Base-by-base conservation (phyloP, 2,329 filamentous ascomycete genomes). In the Pestalotiopsis fici region DNA sequence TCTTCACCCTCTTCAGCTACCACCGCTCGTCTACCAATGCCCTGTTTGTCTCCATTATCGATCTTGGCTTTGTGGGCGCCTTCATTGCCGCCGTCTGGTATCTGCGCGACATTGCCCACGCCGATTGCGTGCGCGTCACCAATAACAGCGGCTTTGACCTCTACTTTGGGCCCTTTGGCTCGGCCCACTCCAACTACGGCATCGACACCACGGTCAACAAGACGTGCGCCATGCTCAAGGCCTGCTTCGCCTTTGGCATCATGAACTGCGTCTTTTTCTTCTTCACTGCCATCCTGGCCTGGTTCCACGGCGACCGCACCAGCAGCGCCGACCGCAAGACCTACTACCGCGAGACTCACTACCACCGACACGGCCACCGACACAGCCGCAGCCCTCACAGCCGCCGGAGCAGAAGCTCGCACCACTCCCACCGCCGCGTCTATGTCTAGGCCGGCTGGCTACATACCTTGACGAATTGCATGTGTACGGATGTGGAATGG, bases 141-240 rank as follows among this genome's bases (percentile, higher is more conserved):
- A 74, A 75, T 3, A 82, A 81, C 64, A 80, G 82, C 60, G 75
- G 80, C 25, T 89, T 89, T 78, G 86, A 86, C 73, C 77, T 87
- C 65, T 84, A 85, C 61, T 83, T 94, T 56, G 91, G 91, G 13
- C 82, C 86, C 13, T 87, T 93, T 69, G 86, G 88, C 35, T 83
- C 80, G 70, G 87, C 87, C 56, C 82, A 80, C 35, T 78, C 86
- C 43, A 84, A 84, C 60, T 62, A 47, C 63, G 81, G 80, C 64
- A 85, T 88, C 67, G 79, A 85, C 55, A 76, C 90, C 54, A 79
- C 86, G 65, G 79, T 90, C 47, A 86, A 93, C 79, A 95, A 95
- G 85, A 88, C 89, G 4, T 98, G 95, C 81, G 88, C 91, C 62
- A 96, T 98, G 93, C 88, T 97, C 76, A 98, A 98, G 87, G 92